Evolutionary conservation across 352 stramenopile genomes (phyloP).

Genomic region (Phytophthora meadii): DNA sequence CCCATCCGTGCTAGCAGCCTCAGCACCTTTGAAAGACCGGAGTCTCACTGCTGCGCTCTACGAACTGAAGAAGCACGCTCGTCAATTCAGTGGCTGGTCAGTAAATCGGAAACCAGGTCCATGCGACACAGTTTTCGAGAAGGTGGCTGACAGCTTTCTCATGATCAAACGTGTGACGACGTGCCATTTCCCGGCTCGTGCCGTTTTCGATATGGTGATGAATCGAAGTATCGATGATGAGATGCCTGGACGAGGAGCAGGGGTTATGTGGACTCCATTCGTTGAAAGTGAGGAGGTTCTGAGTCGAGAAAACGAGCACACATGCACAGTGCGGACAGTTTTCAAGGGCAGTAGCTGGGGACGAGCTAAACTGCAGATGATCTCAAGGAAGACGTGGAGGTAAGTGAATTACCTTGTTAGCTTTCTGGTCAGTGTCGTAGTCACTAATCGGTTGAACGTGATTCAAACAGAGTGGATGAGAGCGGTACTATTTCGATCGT

Average conservation of each 20-base stretch:
- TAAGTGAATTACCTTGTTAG: constrained; percentile 13
- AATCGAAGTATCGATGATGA: constrained; percentile 41
- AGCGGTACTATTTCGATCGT: constrained; percentile 67
- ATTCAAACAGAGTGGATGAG: constrained; percentile 60
- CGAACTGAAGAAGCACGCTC: constrained; percentile 60
- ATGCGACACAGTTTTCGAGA: constrained; percentile 66
- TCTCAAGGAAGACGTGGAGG: constrained; percentile 76
- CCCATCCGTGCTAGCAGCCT: constrained; percentile 31
- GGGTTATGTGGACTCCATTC: constrained; percentile 43
- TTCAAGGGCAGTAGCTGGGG: constrained; percentile 60
- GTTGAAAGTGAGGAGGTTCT: constrained; percentile 61
- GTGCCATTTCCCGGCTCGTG: constrained; percentile 70
- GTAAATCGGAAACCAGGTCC: constrained; percentile 41
- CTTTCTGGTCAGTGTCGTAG: background rate
- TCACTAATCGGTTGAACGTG: constrained; percentile 3
- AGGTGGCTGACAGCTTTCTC: constrained; percentile 61
- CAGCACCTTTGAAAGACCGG: constrained; percentile 59
- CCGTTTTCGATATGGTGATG: constrained; percentile 77
- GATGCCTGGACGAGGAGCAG: constrained; percentile 13
- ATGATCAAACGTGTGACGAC: constrained; percentile 72
- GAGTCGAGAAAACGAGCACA: constrained; percentile 54
- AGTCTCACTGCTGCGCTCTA: constrained; percentile 55
- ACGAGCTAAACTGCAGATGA: constrained; percentile 51
- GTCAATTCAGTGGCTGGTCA: constrained; percentile 47
- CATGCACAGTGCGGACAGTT: constrained; percentile 62